A percentile compares a stretch with the other conserved stretches of the same genome.
These are phyloP conservation scores for Flagelloscypha sp. DNA, from an alignment of 768 basidiomycete genomes.

Conservation along the genomic window DNA sequence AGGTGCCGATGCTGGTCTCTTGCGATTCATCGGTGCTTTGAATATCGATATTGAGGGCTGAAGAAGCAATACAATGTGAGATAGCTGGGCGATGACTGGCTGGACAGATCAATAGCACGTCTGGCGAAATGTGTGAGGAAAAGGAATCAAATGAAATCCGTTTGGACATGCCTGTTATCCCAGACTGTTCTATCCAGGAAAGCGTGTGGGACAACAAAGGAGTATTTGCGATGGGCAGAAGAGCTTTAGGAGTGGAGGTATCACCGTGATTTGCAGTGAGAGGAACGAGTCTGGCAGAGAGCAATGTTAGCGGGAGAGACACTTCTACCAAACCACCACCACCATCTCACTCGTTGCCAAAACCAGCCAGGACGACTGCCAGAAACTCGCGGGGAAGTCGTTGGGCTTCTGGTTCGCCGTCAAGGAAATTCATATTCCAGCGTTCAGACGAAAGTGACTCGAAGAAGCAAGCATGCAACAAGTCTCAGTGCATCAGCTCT, in stretches of 20 bases:
- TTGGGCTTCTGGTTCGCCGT: constrained; percentile 39
- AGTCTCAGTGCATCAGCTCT: constrained; percentile 68
- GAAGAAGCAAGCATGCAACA: constrained; percentile 21
- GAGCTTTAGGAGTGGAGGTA: constrained; percentile 76
- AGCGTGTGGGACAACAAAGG: constrained; percentile 82
- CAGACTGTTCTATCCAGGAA: constrained; percentile 81
- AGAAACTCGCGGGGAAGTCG: constrained; percentile 69
- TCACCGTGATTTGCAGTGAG: constrained; percentile 74
- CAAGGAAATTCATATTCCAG: constrained; percentile 27
- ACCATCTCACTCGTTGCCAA: constrained; percentile 77
- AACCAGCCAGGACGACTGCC: constrained; percentile 82
- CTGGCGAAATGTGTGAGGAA: constrained; percentile 28
- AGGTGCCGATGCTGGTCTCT: constrained; percentile 61
- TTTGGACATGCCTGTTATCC: constrained; percentile 56
- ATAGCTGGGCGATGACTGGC: constrained; percentile 64
- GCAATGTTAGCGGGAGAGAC: constrained; percentile 12
- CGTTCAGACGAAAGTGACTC: too few relatives aligned
- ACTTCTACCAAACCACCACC: background rate
- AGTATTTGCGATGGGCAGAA: constrained; percentile 81
- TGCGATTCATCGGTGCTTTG: constrained; percentile 74
- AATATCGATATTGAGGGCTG: constrained; percentile 65
- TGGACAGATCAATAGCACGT: constrained; percentile 83
- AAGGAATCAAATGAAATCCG: constrained; percentile 5
- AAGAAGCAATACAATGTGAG: constrained; percentile 79
- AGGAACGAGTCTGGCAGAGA: constrained; percentile 50